These are phyloP conservation scores for Silene vulgaris DNA, from an alignment of 179 eudicot genomes.

Conservation along the genomic window DNA sequence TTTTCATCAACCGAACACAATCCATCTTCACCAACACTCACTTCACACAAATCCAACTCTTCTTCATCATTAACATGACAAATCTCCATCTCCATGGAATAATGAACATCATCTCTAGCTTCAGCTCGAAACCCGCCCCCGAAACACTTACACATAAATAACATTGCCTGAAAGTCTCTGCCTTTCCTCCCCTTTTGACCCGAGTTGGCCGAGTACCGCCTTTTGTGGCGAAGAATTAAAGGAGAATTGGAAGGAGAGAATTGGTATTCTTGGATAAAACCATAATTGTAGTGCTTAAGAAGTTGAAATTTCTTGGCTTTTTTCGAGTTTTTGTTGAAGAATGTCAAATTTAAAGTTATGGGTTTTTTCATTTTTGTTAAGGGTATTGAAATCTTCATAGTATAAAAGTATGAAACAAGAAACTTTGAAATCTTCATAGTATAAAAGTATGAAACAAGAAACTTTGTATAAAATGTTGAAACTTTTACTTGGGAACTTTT, in stretches of 20 bases:
- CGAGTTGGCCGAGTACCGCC: not conserved
- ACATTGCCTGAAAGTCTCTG: slow-evolving; percentile 22
- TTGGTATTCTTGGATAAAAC: slow-evolving; percentile 44
- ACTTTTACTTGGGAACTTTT: slow-evolving; percentile 37
- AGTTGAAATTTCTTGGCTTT: slow-evolving; percentile 29
- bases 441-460: slow-evolving; percentile 20
- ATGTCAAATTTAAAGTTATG: slow-evolving; percentile 26
- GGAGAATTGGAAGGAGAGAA: slow-evolving; percentile 47
- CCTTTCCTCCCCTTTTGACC: slow-evolving; percentile 19
- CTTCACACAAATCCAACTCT: slow-evolving; percentile 17
- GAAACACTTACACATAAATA: slow-evolving; percentile 35
- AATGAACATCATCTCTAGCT: slow-evolving; percentile 11
- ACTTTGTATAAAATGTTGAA: slow-evolving; percentile 40
- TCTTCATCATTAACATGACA: slow-evolving; percentile 20
- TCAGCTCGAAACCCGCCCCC: slow-evolving; percentile 25
- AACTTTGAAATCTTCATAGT: slow-evolving; percentile 31
- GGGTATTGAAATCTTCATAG: slow-evolving; percentile 31
- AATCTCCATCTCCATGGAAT: slow-evolving; percentile 13
- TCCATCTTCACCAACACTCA: slow-evolving; percentile 26
- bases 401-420: slow-evolving; percentile 14
- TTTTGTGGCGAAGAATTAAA: slow-evolving; percentile 15
- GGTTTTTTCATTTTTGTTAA: slow-evolving; percentile 40
- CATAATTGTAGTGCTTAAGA: slow-evolving; percentile 34
- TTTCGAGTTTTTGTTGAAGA: slow-evolving; percentile 32
- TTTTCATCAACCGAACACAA: slow-evolving; percentile 50